Evolutionary conservation across 2,329 filamentous ascomycete species (phyloP), one percentile per base, ranked within the genome.

Genomic region (Nothomitra cinnamomea): DNA sequence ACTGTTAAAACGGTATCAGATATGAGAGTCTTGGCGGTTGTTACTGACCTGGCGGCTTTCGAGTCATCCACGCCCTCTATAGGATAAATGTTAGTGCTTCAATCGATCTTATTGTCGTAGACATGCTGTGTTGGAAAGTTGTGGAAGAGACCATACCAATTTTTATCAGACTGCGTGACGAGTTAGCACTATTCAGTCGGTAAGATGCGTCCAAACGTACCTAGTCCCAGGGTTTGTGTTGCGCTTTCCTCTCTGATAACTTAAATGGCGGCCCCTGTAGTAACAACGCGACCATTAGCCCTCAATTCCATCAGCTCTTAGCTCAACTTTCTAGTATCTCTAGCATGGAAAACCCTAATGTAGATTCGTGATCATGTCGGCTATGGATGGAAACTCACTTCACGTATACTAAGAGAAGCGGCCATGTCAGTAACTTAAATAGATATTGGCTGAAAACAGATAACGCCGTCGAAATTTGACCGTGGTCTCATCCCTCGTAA

Each of bases 231-330:
- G 84, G 79, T 85, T 88, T 70, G 83, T 88, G 75, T 79, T 84
- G 76, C 87, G 85, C 79, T 94, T 90, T 72, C 84, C 85, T 74
- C 90, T 86, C 80, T 94, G 84, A 80, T 95, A 95, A 77, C 85
- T 90, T 76, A 96, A 78, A 83, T 96, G 90, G 76, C 88, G 89
- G 79, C 88, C 90, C 87, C 87, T 94, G 69, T 59, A 60, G 53
- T 40, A 21, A 53, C 6, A 22, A 48, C 24, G 28, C 40, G n/a
- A 22, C 3, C 12, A 36, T 28, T n/a, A 45, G 24, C 12, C 25
- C 38, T 6, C 25, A 10, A 43, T n/a, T 21, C 19, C 21, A 17
- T 52, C 50, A n/a, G n/a, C n/a, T n/a, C n/a, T n/a, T n/a, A n/a
- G n/a, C n/a, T 12, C 22, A 13, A 5, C 35, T 28, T n/a, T 10